Evolutionary conservation across 2,329 filamentous ascomycete genomes (phyloP).

Genomic region (Fonsecaea nubica): DNA sequence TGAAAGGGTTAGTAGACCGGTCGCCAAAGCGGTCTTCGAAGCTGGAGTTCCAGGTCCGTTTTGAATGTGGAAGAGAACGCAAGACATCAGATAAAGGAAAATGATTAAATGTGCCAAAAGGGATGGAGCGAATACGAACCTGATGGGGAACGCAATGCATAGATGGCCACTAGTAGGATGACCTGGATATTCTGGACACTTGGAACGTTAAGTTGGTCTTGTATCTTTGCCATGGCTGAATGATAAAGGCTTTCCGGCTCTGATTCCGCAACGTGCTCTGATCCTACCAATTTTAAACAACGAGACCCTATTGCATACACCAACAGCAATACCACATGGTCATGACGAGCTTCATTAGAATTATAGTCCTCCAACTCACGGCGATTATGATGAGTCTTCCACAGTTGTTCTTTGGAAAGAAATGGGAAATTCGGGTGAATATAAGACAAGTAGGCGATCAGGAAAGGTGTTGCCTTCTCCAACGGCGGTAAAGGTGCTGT

Average conservation of each 20-base stretch:
- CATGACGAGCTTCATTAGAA: conserved; percentile 8
- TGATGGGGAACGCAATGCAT: conserved; percentile 26
- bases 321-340: conserved; percentile 14
- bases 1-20: background rate
- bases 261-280: conserved; percentile 6
- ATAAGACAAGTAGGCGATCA: conserved; percentile 19
- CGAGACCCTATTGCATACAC: conserved; percentile 28
- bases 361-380: background rate
- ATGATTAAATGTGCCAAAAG: background rate
- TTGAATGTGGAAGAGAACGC: background rate
- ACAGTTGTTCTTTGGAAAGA: conserved; percentile 13
- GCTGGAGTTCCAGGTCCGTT: background rate
- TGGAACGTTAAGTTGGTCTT: conserved; percentile 17
- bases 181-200: conserved; percentile 24
- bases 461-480: conserved; percentile 9
- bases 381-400: conserved; percentile 13
- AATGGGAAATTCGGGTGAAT: conserved; percentile 27
- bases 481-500: conserved; percentile 2
- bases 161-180: conserved; percentile 21
- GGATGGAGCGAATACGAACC: conserved; percentile 5
- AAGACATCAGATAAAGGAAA: background rate
- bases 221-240: conserved; percentile 20
- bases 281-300: conserved; percentile 24
- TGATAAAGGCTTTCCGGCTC: conserved; percentile 15
- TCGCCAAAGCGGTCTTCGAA: background rate